Evolutionary conservation across 2,329 filamentous ascomycete species (phyloP).

Genomic region (Talaromyces sp.): DNA sequence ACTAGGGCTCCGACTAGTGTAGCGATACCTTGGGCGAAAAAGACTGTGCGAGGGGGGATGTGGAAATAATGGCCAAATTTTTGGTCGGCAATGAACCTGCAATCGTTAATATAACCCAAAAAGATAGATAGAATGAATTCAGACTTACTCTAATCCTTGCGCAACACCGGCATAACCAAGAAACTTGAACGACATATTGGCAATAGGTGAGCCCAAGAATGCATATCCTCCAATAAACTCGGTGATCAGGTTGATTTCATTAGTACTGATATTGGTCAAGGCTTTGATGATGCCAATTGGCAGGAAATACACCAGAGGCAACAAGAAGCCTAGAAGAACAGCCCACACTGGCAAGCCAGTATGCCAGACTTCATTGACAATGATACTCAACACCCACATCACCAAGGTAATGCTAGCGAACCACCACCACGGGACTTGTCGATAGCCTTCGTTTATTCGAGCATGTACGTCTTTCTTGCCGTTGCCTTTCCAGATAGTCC

Average conservation of each 20-base stretch:
- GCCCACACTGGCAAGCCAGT: slow-evolving; percentile 48
- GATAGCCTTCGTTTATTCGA: slow-evolving; percentile 43
- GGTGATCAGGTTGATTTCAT: slow-evolving; percentile 47
- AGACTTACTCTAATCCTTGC: slow-evolving; percentile 52
- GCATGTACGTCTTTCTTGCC: slow-evolving; percentile 42
- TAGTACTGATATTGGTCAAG: slow-evolving; percentile 49
- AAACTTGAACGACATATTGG: slow-evolving; percentile 66
- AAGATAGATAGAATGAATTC: not conserved
- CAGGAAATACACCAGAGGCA: slow-evolving; percentile 47
- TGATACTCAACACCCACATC: slow-evolving; percentile 38
- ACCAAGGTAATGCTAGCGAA: slow-evolving; percentile 39
- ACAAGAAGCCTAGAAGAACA: slow-evolving; percentile 44
- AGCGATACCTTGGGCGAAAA: slow-evolving; percentile 51
- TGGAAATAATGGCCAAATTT: slow-evolving; percentile 56
- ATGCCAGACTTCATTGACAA: slow-evolving; percentile 43
- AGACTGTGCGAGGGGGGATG: slow-evolving; percentile 49
- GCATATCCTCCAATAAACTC: slow-evolving; percentile 51
- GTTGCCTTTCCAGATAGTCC: slow-evolving; percentile 34
- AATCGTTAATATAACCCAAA: slow-evolving; percentile 26
- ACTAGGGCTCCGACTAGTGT: slow-evolving; percentile 50
- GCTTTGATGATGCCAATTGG: slow-evolving; percentile 50
- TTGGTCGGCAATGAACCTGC: slow-evolving; percentile 62
- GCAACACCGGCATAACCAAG: slow-evolving; percentile 67
- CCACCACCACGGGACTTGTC: slow-evolving; percentile 47
- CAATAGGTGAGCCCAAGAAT: slow-evolving; percentile 46